phyloP scores from a whole-genome alignment of 352 stramenopile genomes.

The Saprolegnia parasitica region DNA sequence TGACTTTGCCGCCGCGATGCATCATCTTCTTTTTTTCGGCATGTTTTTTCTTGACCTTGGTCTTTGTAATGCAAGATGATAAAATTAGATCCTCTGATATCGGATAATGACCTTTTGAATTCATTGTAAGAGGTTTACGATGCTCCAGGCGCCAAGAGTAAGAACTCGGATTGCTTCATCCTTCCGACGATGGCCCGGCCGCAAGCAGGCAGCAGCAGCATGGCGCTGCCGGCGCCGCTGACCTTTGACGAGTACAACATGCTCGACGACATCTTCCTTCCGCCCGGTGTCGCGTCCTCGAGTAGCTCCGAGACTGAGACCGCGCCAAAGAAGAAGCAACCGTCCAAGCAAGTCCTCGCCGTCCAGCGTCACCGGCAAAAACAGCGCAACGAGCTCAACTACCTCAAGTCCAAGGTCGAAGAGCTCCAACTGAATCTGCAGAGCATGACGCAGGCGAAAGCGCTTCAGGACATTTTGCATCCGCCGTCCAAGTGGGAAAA shows the following conservation, averaged over 20 bases:
- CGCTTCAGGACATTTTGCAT: slow-evolving; percentile 12
- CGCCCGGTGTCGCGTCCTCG: background rate
- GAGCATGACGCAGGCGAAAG: slow-evolving; percentile 3
- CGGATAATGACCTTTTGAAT: background rate
- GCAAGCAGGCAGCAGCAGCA: background rate
- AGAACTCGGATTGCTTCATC: slow-evolving; percentile 12
- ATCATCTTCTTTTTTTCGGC: too few species aligned
- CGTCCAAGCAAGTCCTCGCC: background rate
- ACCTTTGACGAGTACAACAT: slow-evolving; percentile 16
- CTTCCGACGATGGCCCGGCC: too few species aligned
- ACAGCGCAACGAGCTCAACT: background rate
- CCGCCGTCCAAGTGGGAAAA: background rate
- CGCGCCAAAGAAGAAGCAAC: slow-evolving; percentile 9
- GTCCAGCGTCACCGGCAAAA: slow-evolving; percentile 7
- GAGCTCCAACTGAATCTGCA: slow-evolving; percentile 1
- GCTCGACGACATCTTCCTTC: slow-evolving; percentile 13
- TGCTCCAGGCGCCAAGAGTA: background rate
- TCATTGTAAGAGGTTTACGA: background rate
- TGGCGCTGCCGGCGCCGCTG: slow-evolving; percentile 6
- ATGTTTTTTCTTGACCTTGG: too few species aligned
- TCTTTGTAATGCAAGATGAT: too few species aligned
- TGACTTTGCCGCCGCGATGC: too few species aligned
- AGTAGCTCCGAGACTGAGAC: slow-evolving; percentile 1
- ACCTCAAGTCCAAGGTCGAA: slow-evolving; percentile 1
- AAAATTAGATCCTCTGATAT: too few species aligned